phyloP scores from a whole-genome alignment of 108 stramenopile genomes.

The Cyclotella choctawhatcheeana region DNA sequence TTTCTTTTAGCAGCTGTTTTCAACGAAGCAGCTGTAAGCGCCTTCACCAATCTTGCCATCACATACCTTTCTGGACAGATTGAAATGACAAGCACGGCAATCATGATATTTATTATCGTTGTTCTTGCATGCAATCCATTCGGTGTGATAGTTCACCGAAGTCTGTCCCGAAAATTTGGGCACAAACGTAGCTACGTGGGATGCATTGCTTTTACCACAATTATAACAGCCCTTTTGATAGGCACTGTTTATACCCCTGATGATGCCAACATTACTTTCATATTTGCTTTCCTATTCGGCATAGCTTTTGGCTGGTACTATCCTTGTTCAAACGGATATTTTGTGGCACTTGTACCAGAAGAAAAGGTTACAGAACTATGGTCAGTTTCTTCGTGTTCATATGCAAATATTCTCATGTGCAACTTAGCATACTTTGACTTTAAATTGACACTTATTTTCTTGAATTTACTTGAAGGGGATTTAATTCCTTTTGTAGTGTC shows the following conservation, averaged over 20 bases:
- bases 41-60: conserved; percentile 33
- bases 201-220: conserved; percentile 15
- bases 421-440: too few relatives aligned
- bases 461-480: too few relatives aligned
- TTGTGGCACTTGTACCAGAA: conserved; percentile 24
- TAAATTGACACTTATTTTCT: too few relatives aligned
- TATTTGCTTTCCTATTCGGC: conserved; percentile 41
- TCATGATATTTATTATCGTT: conserved; percentile 33
- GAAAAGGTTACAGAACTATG: conserved; percentile 44
- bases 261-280: conserved; percentile 19
- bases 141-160: conserved; percentile 23
- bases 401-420: too few relatives aligned
- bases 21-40: conserved; percentile 11
- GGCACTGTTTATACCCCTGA: conserved; percentile 20
- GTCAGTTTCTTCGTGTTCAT: too few relatives aligned
- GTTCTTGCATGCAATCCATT: conserved; percentile 25
- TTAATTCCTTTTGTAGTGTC: conserved; percentile 42
- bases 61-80: conserved; percentile 31
- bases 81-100: conserved; percentile 22
- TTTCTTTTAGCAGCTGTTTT: conserved; percentile 22
- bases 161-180: conserved; percentile 23
- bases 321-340: conserved; percentile 30
- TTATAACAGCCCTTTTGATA: conserved; percentile 24
- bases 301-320: conserved; percentile 49
- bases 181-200: conserved; percentile 36